Evolutionary conservation across 768 basidiomycete genomes (phyloP), one percentile per base, ranked within the genome.

Genomic region (Gloeostereum incarnatum): DNA sequence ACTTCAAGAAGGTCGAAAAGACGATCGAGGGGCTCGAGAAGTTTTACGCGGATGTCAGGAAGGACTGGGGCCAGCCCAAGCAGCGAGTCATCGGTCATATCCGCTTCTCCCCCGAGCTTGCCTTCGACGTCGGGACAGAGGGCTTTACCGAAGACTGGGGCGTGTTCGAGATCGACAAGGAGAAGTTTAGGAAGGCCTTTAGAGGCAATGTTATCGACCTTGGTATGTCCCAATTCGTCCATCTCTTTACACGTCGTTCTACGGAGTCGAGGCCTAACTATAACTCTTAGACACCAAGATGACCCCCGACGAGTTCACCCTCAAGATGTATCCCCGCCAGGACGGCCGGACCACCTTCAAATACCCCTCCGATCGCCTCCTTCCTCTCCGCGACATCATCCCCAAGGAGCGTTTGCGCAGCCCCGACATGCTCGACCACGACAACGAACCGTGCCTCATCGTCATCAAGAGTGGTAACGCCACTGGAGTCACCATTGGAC

Each of bases 401-500:
- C 30, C 47, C n/a, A 53, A 59, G 22, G 49, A 56, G 4, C 36
- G 52, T 46, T 61, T 66, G 56, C 51, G 36, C 47, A 23, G 16
- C 38, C 60, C 64, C 6, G 53, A 53, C 38, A 58, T 52, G 50
- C 45, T 30, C 35, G 57, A 60, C 50, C 17, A 1, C 27, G 44
- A 60, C 35, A 48, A 51, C 37, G 48, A 60, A 39, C 48, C 51
- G 11, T 57, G 56, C 51, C 37, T 61, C 32, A 42, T 58, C 35
- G 65, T 63, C 33, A 36, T 60, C 37, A 66, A 65, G 53, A 47
- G 44, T 30, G 64, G 62, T 26, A 52, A 44, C 42, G 45, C 56
- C 38, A 61, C 65, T 31, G 49, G 43, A 40, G 47, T 46, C 51
- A 66, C 62, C 43, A 43, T 66, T n/a, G 63, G 62, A 46, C 55